Evolutionary conservation across 1,284 basidiomycete genomes (phyloP).

Genomic region (Boletus nobilissimus): DNA sequence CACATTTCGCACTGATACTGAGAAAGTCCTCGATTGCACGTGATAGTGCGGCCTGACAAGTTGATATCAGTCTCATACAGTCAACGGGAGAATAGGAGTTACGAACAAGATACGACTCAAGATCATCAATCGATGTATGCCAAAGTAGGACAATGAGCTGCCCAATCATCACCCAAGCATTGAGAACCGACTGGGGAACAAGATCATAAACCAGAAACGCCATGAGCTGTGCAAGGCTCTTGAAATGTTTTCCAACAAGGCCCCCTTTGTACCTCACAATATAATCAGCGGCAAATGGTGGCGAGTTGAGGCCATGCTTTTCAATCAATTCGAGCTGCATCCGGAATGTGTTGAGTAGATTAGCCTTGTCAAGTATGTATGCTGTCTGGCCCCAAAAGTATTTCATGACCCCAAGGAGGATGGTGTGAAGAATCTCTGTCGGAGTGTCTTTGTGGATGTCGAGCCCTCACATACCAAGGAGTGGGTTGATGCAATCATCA

Average conservation of each 20-base stretch:
- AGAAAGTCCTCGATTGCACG: conserved; percentile 32
- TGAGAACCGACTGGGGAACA: not conserved
- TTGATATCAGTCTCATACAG: no score
- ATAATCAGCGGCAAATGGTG: no score
- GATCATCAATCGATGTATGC: not conserved
- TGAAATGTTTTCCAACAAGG: conserved; percentile 32
- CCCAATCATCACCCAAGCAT: not conserved
- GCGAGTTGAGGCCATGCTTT: no score
- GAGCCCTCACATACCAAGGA: not conserved
- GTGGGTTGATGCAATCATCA: not conserved
- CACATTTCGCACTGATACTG: conserved; percentile 14
- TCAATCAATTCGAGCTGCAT: no score
- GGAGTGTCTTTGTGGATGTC: not conserved
- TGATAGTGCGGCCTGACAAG: not conserved
- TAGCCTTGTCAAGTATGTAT: not conserved
- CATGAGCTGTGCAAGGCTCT: conserved; percentile 27
- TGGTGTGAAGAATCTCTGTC: not conserved
- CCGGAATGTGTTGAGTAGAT: no score
- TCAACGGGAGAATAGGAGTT: no score
- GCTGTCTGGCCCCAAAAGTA: not conserved
- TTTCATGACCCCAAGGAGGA: not conserved
- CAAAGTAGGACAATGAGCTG: not conserved
- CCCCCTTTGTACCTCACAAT: not conserved
- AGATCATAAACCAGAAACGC: conserved; percentile 20
- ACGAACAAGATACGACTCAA: not conserved